These are phyloP conservation scores for Candolleomyces aberdarensis DNA, from an alignment of 768 basidiomycete genomes.

Conservation along the genomic window DNA sequence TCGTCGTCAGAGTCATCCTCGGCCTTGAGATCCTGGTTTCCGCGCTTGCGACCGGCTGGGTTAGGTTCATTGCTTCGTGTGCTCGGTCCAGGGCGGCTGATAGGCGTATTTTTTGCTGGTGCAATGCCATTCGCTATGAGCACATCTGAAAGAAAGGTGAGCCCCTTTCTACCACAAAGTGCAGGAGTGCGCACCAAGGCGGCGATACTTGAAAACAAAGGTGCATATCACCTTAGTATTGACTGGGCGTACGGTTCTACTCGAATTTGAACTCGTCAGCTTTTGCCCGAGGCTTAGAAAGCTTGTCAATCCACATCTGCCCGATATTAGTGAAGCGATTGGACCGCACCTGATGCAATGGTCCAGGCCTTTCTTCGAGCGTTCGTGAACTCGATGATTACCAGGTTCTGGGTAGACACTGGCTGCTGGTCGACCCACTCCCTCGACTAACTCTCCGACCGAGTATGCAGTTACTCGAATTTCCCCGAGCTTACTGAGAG, in stretches of 20 bases:
- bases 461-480: background rate
- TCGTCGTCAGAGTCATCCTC: background rate
- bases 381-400: background rate
- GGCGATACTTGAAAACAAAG: background rate
- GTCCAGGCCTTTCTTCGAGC: background rate
- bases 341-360: background rate
- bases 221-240: background rate
- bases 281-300: background rate
- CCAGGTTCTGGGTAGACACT: background rate
- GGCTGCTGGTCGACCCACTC: background rate
- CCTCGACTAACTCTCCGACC: background rate
- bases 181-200: background rate
- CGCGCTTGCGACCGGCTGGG: background rate
- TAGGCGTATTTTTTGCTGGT: background rate
- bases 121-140: constrained; percentile 1
- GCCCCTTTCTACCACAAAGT: background rate
- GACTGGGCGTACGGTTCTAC: background rate
- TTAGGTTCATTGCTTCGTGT: too few relatives aligned
- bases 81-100: background rate
- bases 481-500: background rate
- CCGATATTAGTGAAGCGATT: background rate
- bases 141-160: background rate
- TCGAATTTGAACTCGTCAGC: background rate
- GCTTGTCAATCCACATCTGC: background rate
- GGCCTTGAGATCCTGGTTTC: background rate